Evolutionary conservation across 495 filamentous ascomycete species (phyloP).

Genomic region (Talaromyces nanjingensis): DNA sequence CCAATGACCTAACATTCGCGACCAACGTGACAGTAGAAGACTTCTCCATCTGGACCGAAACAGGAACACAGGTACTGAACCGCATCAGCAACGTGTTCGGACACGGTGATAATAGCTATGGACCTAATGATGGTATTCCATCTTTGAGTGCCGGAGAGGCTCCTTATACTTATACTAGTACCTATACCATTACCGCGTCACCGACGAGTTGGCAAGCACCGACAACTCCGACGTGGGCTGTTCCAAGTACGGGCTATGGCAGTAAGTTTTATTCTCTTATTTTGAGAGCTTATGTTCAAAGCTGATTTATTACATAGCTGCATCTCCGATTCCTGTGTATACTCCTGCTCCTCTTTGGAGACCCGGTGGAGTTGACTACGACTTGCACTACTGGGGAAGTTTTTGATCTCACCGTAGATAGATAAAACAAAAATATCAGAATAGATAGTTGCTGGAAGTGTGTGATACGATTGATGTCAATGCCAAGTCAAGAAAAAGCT

Average conservation of each 20-base stretch:
- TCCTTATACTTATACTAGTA: constrained; percentile 18
- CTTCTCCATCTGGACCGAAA: constrained; percentile 47
- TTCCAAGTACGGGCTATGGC: constrained; percentile 21
- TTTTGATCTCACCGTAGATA: constrained; percentile 6
- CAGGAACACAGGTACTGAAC: constrained; percentile 29
- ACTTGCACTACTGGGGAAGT: constrained; percentile 24
- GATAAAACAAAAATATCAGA: not conserved
- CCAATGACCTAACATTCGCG: constrained; percentile 25
- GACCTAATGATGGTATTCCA: constrained; percentile 17
- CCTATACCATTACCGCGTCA: constrained; percentile 22
- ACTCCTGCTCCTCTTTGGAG: constrained; percentile 20
- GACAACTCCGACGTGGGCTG: constrained; percentile 19
- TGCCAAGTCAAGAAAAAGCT: not conserved
- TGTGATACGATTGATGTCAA: not conserved
- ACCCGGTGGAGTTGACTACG: constrained; percentile 20
- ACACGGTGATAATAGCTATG: constrained; percentile 28
- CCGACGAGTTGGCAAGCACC: constrained; percentile 20
- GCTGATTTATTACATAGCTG: constrained; percentile 11
- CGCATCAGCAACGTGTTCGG: constrained; percentile 41
- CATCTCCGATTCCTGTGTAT: constrained; percentile 23
- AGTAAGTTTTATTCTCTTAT: constrained; percentile 15
- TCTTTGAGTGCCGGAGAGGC: constrained; percentile 10
- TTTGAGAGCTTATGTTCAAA: not conserved
- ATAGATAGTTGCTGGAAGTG: not conserved
- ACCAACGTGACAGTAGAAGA: constrained; percentile 37